Conservation (phyloP, 2,329 filamentous ascomycete genomes). For the Tolypocladium guangdongense region DNA sequence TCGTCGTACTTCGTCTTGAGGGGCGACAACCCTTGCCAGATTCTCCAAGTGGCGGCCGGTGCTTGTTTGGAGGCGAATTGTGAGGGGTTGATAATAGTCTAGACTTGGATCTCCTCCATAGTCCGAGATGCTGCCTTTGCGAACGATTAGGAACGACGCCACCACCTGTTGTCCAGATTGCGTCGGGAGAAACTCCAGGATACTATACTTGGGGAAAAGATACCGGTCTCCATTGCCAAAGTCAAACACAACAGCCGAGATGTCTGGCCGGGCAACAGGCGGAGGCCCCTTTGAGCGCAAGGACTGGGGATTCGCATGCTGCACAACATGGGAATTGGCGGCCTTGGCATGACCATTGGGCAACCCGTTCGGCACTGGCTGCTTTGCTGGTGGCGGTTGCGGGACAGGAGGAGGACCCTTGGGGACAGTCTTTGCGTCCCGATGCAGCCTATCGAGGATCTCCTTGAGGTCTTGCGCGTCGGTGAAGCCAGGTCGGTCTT, state of each 20-base stretch:
- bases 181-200: slow-evolving; percentile 52
- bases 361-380: slow-evolving; percentile 18
- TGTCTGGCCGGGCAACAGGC: slow-evolving; percentile 43
- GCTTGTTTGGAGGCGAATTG: slow-evolving; percentile 45
- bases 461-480: slow-evolving; percentile 45
- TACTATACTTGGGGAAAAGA: slow-evolving; percentile 67
- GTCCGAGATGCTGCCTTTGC: slow-evolving; percentile 57
- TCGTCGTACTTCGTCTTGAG: slow-evolving; percentile 48
- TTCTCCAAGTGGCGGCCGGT: slow-evolving; percentile 49
- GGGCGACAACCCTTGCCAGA: slow-evolving; percentile 49
- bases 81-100: slow-evolving; percentile 70
- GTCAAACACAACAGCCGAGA: slow-evolving; percentile 58
- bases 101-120: slow-evolving; percentile 50
- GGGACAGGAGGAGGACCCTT: slow-evolving; percentile 15
- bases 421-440: slow-evolving; percentile 26
- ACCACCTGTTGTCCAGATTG: slow-evolving; percentile 49
- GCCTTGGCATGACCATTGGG: slow-evolving; percentile 18
- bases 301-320: slow-evolving; percentile 35
- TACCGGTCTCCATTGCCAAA: slow-evolving; percentile 67
- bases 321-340: slow-evolving; percentile 5
- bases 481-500: slow-evolving; percentile 36
- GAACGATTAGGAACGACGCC: slow-evolving; percentile 67
- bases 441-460: slow-evolving; percentile 36
- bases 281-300: slow-evolving; percentile 50
- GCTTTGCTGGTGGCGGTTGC: slow-evolving; percentile 18